These are phyloP conservation scores for Dendrobium catenatum DNA, from an alignment of 106 monocot species.

Conservation along the genomic window DNA sequence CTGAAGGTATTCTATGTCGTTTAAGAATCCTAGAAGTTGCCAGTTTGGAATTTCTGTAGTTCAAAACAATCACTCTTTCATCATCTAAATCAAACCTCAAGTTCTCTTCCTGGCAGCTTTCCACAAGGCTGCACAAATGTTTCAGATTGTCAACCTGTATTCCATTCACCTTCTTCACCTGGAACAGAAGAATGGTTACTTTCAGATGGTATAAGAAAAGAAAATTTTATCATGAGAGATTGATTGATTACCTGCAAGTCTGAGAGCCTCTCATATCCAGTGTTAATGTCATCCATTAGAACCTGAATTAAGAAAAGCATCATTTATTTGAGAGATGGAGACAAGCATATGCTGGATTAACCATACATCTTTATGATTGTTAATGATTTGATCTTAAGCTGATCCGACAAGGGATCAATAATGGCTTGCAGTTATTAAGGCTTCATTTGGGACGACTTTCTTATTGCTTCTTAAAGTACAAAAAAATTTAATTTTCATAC, in stretches of 20 bases:
- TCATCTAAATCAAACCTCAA: conserved; percentile 94
- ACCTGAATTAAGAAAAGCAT: conserved; percentile 38
- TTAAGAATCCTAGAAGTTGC: conserved; percentile 81
- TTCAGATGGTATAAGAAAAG: not conserved
- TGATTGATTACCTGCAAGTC: conserved; percentile 55
- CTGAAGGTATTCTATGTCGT: conserved; percentile 74
- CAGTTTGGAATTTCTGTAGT: conserved; percentile 52
- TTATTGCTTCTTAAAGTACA: no score
- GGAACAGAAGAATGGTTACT: not conserved
- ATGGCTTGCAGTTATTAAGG: no score
- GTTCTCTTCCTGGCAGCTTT: conserved; percentile 54
- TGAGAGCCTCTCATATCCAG: conserved; percentile 83
- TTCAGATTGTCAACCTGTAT: conserved; percentile 80
- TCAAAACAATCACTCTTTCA: conserved; percentile 81
- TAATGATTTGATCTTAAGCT: no score
- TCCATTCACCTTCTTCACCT: conserved; percentile 95
- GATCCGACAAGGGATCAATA: no score
- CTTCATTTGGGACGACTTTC: no score
- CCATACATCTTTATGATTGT: no score
- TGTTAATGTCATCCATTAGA: conserved; percentile 92
- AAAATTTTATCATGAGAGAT: not conserved
- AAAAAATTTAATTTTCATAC: no score
- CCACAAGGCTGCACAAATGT: conserved; percentile 74
- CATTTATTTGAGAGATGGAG: not conserved
- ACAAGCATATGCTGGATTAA: not conserved